A percentile compares a stretch with the other conserved stretches of the same genome.
Conservation (phyloP, 148 eudicot genomes). For the Fallopia convolvulus region DNA sequence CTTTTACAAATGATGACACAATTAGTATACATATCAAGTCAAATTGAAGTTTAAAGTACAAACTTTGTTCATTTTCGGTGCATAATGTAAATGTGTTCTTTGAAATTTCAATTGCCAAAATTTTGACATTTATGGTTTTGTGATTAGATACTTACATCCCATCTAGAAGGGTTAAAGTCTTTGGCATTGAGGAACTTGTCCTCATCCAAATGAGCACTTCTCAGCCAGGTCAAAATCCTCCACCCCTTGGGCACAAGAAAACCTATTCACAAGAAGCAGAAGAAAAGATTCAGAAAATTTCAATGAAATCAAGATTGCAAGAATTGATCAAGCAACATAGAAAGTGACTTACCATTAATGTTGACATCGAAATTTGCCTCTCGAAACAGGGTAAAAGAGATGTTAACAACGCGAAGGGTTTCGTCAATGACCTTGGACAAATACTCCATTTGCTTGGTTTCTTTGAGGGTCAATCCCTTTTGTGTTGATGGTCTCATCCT, state of each 20-base stretch:
- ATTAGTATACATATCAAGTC: background rate
- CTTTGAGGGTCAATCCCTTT: conserved; percentile 29
- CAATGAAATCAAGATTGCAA: background rate
- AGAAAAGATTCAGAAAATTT: background rate
- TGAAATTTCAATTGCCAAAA: background rate
- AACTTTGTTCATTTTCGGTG: background rate
- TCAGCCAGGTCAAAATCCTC: conserved; percentile 43
- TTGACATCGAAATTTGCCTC: conserved; percentile 39
- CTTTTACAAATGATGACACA: background rate
- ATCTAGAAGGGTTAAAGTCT: conserved; percentile 42
- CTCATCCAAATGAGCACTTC: conserved; percentile 32
- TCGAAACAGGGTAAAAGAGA: conserved; percentile 35
- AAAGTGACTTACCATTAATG: conserved; percentile 31
- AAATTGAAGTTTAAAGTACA: background rate
- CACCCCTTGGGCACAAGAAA: conserved; percentile 42
- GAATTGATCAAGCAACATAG: background rate
- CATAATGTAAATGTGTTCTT: too few relatives aligned
- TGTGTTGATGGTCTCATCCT: conserved; percentile 28
- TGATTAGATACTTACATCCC: conserved; percentile 36
- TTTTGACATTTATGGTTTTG: background rate
- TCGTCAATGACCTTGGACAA: conserved; percentile 46
- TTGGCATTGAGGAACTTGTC: conserved; percentile 21
- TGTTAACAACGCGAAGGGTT: conserved; percentile 35
- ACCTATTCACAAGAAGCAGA: conserved; percentile 14
- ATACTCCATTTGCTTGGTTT: conserved; percentile 38